Evolutionary conservation across 768 basidiomycete genomes (phyloP), one percentile per base, ranked within the genome.

Genomic region (Amanita thiersii): DNA sequence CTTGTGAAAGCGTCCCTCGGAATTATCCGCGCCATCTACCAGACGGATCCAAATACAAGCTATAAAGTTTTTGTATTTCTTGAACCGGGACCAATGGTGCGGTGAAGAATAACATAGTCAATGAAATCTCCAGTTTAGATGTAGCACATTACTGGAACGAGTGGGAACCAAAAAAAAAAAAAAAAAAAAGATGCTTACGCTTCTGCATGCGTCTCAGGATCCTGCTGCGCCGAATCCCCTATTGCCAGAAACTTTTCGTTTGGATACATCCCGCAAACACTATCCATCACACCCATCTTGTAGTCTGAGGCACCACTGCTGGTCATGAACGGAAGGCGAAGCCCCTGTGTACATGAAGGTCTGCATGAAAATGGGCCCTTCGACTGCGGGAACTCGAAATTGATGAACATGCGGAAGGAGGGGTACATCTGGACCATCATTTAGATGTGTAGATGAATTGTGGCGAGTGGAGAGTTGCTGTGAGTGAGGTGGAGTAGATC

Each of bases 191-290:
- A 33, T 15, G 17, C 65, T 50, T 40, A 70, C 67, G 62, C 61
- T 47, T 57, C 59, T 26, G 55, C 69, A 50, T 70, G 69, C 7
- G 60, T 64, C 48, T 70, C 69, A 3, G 69, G 68, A 44, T 70
- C 69, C 48, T 60, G 63, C 49, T 70, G 61, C 9, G 66, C 68
- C 8, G 69, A 70, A 50, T 70, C 69, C 5, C 69, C 69, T 21
- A 70, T 55, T 4, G 57, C 53, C 37, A 70, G 45, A 50, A 64
- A 69, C 47, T 59, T 65, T 54, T 69, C 69, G 30, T 58, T 55
- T 7, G 67, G 69, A 43, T 68, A 70, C 57, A 66, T 61, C 1
- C 56, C 58, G 12, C 62, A 53, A n/a, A 69, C 56, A 12, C 58
- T 55, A 35, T 63, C 62, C 36, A 70, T 64, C 52, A 59, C 57